Conservation (phyloP, 257 asterid genomes). For the Echites panduratus region DNA sequence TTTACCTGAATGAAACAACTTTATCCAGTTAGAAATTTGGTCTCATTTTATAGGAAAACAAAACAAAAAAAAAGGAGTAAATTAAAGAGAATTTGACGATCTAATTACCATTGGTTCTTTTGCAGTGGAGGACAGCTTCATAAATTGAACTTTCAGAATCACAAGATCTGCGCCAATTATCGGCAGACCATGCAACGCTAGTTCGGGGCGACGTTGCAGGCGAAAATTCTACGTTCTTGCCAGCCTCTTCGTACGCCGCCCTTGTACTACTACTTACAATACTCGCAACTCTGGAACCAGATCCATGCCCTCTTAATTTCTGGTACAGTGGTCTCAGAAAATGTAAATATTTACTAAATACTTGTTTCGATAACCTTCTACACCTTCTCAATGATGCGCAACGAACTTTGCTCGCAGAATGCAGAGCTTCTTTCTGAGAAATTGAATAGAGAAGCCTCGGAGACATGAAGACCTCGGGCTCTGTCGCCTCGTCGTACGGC, state of each 20-base stretch:
- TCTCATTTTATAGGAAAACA: too few species aligned
- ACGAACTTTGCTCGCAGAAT: slow-evolving; percentile 22
- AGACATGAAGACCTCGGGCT: slow-evolving; percentile 2
- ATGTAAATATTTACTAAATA: slow-evolving; percentile 46
- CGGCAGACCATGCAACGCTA: slow-evolving; percentile 51
- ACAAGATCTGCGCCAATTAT: slow-evolving; percentile 67
- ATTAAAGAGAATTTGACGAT: neutral
- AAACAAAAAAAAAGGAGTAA: slow-evolving; percentile 1
- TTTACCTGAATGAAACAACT: slow-evolving; percentile 15
- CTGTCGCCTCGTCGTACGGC: neutral
- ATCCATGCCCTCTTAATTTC: slow-evolving; percentile 23
- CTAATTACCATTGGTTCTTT: slow-evolving; percentile 56
- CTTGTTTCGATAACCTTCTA: slow-evolving; percentile 38
- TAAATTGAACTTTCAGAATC: slow-evolving; percentile 86
- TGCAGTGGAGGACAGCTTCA: slow-evolving; percentile 93
- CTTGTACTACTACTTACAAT: slow-evolving; percentile 6
- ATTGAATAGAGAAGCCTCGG: slow-evolving; percentile 15
- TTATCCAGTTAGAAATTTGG: neutral
- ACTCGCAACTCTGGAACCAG: slow-evolving; percentile 25
- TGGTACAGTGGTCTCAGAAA: slow-evolving; percentile 42
- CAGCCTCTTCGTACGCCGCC: slow-evolving; percentile 4
- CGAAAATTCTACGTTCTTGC: slow-evolving; percentile 28
- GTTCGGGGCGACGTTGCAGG: slow-evolving; percentile 61
- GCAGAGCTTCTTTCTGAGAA: slow-evolving; percentile 4
- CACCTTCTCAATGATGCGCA: slow-evolving; percentile 50